These are phyloP conservation scores for Melanopsichium pennsylvanicum DNA, from an alignment of 1,284 basidiomycete genomes.

Conservation along the genomic window DNA sequence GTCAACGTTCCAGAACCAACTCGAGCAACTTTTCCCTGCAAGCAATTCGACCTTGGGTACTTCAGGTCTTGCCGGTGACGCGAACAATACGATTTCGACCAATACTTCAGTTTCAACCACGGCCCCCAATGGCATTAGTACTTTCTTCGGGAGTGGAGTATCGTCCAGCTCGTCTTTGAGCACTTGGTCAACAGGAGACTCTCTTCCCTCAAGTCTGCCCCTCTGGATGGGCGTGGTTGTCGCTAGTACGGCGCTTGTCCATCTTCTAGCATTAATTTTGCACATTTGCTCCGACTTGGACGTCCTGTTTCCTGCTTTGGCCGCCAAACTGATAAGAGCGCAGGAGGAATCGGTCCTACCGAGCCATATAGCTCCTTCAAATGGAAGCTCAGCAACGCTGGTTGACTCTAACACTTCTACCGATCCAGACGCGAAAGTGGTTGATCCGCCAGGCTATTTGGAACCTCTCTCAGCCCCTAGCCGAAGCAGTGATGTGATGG, in stretches of 20 bases:
- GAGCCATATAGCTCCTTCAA: neutral
- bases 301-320: constrained; percentile 9
- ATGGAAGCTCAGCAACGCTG: constrained; percentile 11
- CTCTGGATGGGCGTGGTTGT: constrained; percentile 22
- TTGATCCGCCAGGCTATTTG: constrained; percentile 11
- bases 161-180: too few species aligned
- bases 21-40: constrained; percentile 8
- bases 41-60: neutral
- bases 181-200: too few species aligned
- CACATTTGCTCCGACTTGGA: constrained; percentile 20
- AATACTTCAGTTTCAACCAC: neutral
- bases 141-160: constrained; percentile 1
- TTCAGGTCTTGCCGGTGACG: neutral
- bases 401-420: neutral
- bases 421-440: neutral
- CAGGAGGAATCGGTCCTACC: neutral
- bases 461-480: neutral
- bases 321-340: neutral
- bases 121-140: neutral
- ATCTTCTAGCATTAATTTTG: constrained; percentile 12
- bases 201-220: constrained; percentile 5
- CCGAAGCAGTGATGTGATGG: too few species aligned
- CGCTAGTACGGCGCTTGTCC: neutral
- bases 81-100: neutral
- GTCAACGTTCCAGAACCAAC: constrained; percentile 5